Percentiles rank a stretch among this genome's conserved stretches.
Conservation (phyloP, 2,329 filamentous ascomycete species). For the Fusarium incarnatum region DNA sequence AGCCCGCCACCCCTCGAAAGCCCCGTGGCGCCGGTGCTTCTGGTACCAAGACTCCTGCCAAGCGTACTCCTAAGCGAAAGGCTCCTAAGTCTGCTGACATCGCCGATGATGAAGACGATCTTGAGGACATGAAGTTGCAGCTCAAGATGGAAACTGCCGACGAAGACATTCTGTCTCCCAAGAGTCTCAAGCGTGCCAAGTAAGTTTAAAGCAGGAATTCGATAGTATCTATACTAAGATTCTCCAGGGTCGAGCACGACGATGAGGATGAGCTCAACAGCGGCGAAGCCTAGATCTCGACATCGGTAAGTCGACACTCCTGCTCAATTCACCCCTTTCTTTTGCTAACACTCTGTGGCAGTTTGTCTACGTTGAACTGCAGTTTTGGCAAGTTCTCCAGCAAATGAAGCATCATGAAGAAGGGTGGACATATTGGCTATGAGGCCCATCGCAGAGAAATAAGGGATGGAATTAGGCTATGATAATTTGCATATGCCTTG, state of each 20-base stretch:
- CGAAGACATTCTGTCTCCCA: slow-evolving; percentile 5
- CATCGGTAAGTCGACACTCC: slow-evolving; percentile 7
- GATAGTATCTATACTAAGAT: slow-evolving; percentile 22
- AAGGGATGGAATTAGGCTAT: slow-evolving; percentile 19
- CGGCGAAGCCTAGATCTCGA: slow-evolving; percentile 17
- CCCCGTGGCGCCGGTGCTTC: slow-evolving; percentile 10
- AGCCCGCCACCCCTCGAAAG: slow-evolving; percentile 44
- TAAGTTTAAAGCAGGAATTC: slow-evolving; percentile 9
- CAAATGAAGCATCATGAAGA: neutral
- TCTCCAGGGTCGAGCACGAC: slow-evolving; percentile 32
- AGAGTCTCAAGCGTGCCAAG: slow-evolving; percentile 45
- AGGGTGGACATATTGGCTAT: slow-evolving; percentile 1
- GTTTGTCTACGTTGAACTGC: neutral
- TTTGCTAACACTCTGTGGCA: neutral
- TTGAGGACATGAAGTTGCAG: slow-evolving; percentile 41
- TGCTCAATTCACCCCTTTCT: neutral
- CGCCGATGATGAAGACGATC: slow-evolving; percentile 43
- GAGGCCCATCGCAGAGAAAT: slow-evolving; percentile 22
- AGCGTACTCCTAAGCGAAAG: slow-evolving; percentile 49
- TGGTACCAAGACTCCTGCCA: slow-evolving; percentile 40
- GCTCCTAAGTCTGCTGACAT: slow-evolving; percentile 21
- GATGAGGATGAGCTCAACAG: slow-evolving; percentile 1
- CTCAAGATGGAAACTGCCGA: slow-evolving; percentile 45
- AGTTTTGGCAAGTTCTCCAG: neutral
- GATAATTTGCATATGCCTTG: slow-evolving; percentile 20